Percentiles rank a stretch among this genome's conserved stretches.
Evolutionary conservation across 805 yeast genomes (phyloP).

Genomic region (Pichia sporocuriosa): DNA sequence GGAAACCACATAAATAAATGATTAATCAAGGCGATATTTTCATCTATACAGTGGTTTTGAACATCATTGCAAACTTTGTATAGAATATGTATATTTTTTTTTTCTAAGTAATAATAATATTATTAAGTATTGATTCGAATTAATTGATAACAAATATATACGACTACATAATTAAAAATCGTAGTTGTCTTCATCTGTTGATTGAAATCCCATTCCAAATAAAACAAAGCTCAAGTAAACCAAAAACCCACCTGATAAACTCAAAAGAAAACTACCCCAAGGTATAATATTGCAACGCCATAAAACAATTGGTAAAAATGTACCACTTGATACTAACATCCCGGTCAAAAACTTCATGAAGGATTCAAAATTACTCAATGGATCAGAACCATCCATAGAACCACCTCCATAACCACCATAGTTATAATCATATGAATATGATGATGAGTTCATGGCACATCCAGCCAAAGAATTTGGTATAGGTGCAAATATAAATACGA

Average conservation of each 20-base stretch:
- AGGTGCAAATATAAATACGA: constrained; percentile 30
- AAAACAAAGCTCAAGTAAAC: constrained; percentile 78
- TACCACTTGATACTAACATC: constrained; percentile 28
- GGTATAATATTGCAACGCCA: constrained; percentile 26
- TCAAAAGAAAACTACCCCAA: constrained; percentile 41
- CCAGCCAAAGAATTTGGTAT: constrained; percentile 29
- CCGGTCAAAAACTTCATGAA: constrained; percentile 30
- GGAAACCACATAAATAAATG: not conserved
- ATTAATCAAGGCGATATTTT: too few relatives aligned
- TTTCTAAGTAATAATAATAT: too few relatives aligned
- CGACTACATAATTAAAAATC: constrained; percentile 18
- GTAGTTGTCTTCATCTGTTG: constrained; percentile 37
- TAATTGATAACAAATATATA: too few relatives aligned
- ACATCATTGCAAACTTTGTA: too few relatives aligned
- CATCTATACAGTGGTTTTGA: too few relatives aligned
- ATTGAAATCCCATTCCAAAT: constrained; percentile 71
- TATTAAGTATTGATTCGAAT: too few relatives aligned
- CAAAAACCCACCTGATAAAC: constrained; percentile 75
- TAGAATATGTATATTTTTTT: too few relatives aligned
- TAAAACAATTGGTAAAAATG: constrained; percentile 27
- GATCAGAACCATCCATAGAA: constrained; percentile 16
- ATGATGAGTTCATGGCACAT: constrained; percentile 13
- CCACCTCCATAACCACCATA: constrained; percentile 16
- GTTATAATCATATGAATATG: too few relatives aligned
- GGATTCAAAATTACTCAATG: constrained; percentile 18